Base-by-base conservation (phyloP, 1,284 basidiomycete genomes). In the Sporisorium reilianum region DNA sequence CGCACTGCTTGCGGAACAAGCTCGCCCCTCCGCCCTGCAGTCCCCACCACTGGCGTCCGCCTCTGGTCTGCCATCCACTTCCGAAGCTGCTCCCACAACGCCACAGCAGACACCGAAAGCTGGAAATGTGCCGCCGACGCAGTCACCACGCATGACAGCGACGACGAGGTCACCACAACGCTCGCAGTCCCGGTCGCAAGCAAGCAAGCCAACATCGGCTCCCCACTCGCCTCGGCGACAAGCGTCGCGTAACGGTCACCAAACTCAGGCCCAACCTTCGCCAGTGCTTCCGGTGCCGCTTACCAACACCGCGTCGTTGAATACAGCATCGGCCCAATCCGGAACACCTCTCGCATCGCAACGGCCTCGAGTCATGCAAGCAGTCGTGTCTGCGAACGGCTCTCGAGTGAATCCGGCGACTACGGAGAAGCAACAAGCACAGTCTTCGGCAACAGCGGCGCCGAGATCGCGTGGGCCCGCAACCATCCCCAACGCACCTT, bases 81-180 rank as follows among this genome's bases (percentile, higher is more conserved):
- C 16, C n/a, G 10, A 30, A 2, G 46, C n/a, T 48, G 28, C n/a
- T 30, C 20, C 8, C 5, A 20, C 9, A 20, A n/a, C 28, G n/a
- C 46, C 46, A 16, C 26, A 48, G 46, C 28, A n/a, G 20, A 20
- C 46, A 30, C 28, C 18, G 20, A 48, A 32, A 10, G 28, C 38
- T 41, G 3, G 28, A 26, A 30, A 30, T 10, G 46, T 30, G 28
- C n/a, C 12, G 28, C 28, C 46, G 26, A 48, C 12, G 11, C 28
- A 28, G 46, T 48, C 46, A n/a, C 46, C 26, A n/a, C 46, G 28
- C 46, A n/a, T 32, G 26, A 12, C 28, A 48, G 46, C 46, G 46
- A 48, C 26, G 28, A 6, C n/a, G 20, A 20, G n/a, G 2, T 30
- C 46, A 20, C 9, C 45, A 8, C 16, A n/a, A 48, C 26, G 26